These are phyloP conservation scores for Russula ochroleuca DNA, from an alignment of 768 basidiomycete genomes.

Conservation along the genomic window DNA sequence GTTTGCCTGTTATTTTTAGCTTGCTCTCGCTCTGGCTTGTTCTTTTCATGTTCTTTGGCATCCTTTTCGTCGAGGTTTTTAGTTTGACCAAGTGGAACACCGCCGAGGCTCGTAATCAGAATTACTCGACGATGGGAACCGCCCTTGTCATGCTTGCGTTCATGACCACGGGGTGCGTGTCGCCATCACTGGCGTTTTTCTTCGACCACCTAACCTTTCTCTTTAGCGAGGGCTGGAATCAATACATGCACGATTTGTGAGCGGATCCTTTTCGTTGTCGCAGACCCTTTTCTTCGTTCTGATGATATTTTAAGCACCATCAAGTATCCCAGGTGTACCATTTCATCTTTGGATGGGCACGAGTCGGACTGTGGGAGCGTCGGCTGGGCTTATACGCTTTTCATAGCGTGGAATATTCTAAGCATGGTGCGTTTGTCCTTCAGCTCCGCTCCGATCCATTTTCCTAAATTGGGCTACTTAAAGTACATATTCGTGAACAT, in stretches of 20 bases:
- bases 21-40: constrained; percentile 85
- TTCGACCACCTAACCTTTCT: constrained; percentile 8
- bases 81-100: constrained; percentile 82
- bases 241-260: constrained; percentile 96
- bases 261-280: constrained; percentile 27
- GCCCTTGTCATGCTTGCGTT: constrained; percentile 87
- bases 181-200: neutral
- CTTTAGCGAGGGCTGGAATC: constrained; percentile 89
- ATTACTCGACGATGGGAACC: constrained; percentile 75
- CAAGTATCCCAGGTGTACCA: constrained; percentile 77
- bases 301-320: constrained; percentile 49
- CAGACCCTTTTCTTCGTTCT: neutral
- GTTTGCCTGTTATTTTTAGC: constrained; percentile 79
- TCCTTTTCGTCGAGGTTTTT: constrained; percentile 87
- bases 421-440: constrained; percentile 66
- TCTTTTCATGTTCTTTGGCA: constrained; percentile 86
- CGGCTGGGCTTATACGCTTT: constrained; percentile 78
- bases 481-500: constrained; percentile 96
- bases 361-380: constrained; percentile 87
- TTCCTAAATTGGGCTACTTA: neutral
- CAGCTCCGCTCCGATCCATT: neutral
- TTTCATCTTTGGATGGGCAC: constrained; percentile 40
- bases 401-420: constrained; percentile 92
- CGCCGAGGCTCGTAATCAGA: constrained; percentile 61
- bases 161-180: constrained; percentile 83